phyloP scores from a whole-genome alignment of 176 grass and related monocot genomes.

The Aegilops longissima region DNA sequence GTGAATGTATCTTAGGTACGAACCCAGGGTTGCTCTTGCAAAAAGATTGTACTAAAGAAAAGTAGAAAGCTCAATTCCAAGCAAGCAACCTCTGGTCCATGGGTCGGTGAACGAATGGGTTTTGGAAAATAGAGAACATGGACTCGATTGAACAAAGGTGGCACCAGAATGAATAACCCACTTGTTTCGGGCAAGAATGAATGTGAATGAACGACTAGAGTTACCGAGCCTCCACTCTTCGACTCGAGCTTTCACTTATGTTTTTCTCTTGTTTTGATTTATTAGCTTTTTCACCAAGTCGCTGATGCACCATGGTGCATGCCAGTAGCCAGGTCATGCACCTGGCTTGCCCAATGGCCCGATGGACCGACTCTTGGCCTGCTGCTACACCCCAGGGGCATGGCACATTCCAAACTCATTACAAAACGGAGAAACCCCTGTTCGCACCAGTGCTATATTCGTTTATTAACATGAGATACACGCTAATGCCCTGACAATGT shows the following conservation, averaged over 20 bases:
- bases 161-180: neutral
- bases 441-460: no score
- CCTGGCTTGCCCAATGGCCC: no score
- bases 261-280: no score
- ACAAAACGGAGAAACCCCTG: no score
- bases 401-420: no score
- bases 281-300: no score
- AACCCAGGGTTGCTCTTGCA: neutral
- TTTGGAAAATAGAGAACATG: neutral
- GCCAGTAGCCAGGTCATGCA: no score
- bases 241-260: neutral
- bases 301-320: no score
- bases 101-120: neutral
- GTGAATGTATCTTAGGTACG: neutral
- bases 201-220: neutral
- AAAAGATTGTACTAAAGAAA: conserved; percentile 19
- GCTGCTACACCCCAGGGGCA: no score
- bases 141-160: neutral
- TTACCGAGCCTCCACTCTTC: neutral
- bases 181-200: neutral
- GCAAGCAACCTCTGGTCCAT: neutral
- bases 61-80: neutral
- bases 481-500: no score
- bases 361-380: no score
- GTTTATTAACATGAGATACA: no score